phyloP scores from a whole-genome alignment of 2,329 filamentous ascomycete species.

The Trichoderma sp. region DNA sequence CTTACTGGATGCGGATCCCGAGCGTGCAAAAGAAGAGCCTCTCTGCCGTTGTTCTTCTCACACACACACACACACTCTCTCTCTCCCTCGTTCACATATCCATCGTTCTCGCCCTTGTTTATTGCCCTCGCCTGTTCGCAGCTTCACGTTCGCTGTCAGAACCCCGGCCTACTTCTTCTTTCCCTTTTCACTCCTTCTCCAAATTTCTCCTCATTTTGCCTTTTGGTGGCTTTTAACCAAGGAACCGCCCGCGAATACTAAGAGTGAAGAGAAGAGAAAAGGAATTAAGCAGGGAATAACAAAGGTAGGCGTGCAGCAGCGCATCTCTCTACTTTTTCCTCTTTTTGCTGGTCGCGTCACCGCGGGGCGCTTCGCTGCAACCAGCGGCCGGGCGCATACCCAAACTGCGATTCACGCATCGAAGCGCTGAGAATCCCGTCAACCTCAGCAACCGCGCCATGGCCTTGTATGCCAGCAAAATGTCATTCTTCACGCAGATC shows the following conservation, averaged over 20 bases:
- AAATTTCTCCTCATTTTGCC: constrained; percentile 13
- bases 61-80: neutral
- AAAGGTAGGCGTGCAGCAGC: constrained; percentile 14
- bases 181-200: neutral
- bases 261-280: constrained; percentile 4
- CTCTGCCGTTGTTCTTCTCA: neutral
- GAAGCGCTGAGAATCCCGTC: constrained; percentile 38
- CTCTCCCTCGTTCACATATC: neutral
- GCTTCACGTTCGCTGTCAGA: neutral
- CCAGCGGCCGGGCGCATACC: neutral
- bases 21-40: neutral
- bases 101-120: neutral
- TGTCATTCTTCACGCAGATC: neutral
- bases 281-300: constrained; percentile 20
- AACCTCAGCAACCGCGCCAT: neutral
- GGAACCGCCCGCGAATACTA: neutral
- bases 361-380: constrained; percentile 12
- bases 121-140: neutral
- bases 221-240: neutral
- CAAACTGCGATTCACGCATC: constrained; percentile 17
- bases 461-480: neutral
- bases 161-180: no score
- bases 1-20: neutral
- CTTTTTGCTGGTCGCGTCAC: constrained; percentile 21
- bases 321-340: neutral